These are phyloP conservation scores for Turritis glabra DNA, from an alignment of 345 rosid species.

Conservation along the genomic window DNA sequence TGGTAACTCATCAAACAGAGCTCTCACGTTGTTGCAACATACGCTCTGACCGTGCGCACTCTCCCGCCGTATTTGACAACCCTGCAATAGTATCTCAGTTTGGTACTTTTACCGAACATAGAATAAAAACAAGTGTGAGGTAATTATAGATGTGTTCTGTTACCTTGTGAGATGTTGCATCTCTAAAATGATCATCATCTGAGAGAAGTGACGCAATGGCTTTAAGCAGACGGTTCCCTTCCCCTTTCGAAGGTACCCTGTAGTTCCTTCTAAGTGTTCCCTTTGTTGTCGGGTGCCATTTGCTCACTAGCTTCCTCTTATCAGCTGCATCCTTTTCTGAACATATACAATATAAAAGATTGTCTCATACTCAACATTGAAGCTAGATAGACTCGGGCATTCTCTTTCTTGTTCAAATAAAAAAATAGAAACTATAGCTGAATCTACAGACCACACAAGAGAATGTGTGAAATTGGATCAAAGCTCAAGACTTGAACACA, in stretches of 20 bases:
- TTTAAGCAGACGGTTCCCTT: constrained; percentile 80
- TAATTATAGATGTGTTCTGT: background rate
- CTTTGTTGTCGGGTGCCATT: constrained; percentile 95
- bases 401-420: background rate
- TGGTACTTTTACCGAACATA: background rate
- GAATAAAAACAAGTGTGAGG: background rate
- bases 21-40: constrained; percentile 96
- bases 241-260: constrained; percentile 81
- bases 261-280: constrained; percentile 89
- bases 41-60: constrained; percentile 96
- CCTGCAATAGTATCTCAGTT: constrained; percentile 44
- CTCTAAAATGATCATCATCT: constrained; percentile 84
- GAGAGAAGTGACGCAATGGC: constrained; percentile 84
- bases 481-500: constrained; percentile 5
- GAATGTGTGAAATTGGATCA: background rate
- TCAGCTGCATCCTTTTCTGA: constrained; percentile 73
- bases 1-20: constrained; percentile 92
- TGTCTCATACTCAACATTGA: constrained; percentile 8
- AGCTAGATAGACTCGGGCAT: background rate
- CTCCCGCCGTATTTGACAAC: constrained; percentile 94
- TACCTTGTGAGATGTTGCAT: constrained; percentile 95
- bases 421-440: background rate
- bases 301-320: constrained; percentile 80
- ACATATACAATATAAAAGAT: background rate
- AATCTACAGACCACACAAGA: background rate